Conservation (phyloP, 805 yeast genomes). For the Teunomyces gatunensis region DNA sequence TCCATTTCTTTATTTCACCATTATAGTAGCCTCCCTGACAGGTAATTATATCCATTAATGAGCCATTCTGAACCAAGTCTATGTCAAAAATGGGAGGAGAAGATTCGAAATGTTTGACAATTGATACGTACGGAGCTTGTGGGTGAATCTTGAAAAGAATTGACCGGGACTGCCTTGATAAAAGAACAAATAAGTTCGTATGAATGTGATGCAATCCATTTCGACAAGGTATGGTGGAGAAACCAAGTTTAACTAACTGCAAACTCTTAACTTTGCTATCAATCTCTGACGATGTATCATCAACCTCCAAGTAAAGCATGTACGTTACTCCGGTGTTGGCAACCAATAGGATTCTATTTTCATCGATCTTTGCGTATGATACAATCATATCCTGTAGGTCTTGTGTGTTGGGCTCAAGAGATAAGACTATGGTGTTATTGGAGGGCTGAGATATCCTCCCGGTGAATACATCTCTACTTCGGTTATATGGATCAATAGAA, state of each 20-base stretch:
- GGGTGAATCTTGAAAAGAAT: slow-evolving; percentile 26
- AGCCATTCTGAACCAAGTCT: slow-evolving; percentile 7
- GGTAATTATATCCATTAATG: slow-evolving; percentile 13
- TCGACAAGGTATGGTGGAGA: slow-evolving; percentile 26
- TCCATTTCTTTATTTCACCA: slow-evolving; percentile 23
- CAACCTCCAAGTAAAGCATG: slow-evolving; percentile 18
- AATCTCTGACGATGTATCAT: background rate
- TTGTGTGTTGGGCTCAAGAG: background rate
- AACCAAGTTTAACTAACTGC: slow-evolving; percentile 24
- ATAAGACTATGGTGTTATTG: background rate
- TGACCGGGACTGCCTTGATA: slow-evolving; percentile 31
- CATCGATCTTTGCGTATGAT: slow-evolving; percentile 23
- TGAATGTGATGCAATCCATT: slow-evolving; percentile 23
- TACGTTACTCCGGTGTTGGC: slow-evolving; percentile 29
- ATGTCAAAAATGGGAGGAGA: slow-evolving; percentile 34
- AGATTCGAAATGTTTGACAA: slow-evolving; percentile 18
- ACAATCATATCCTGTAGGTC: slow-evolving; percentile 3
- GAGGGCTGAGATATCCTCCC: background rate
- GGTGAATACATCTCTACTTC: too few relatives aligned
- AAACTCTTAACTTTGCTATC: slow-evolving; percentile 11
- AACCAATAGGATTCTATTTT: slow-evolving; percentile 22
- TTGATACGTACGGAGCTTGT: slow-evolving; percentile 23
- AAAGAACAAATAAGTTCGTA: slow-evolving; percentile 26
- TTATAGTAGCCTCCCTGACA: slow-evolving; percentile 37
- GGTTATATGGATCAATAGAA: too few relatives aligned